Percentiles rank a stretch among this genome's conserved stretches.
Conservation (phyloP, 345 rosid species). For the Euphorbia pulcherrima region DNA sequence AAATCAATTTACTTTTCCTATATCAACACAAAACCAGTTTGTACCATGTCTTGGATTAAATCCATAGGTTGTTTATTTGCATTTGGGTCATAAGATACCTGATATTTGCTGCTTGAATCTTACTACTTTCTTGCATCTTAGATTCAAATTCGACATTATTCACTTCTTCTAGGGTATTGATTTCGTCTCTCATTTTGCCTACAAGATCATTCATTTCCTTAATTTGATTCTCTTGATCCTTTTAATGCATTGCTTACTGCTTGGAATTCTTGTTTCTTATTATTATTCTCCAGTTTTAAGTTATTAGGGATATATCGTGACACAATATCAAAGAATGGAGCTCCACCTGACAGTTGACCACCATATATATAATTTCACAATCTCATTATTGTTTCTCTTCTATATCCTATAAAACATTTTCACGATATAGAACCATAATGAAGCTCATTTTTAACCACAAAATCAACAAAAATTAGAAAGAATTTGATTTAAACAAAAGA, state of each 20-base stretch:
- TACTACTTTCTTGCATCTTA: neutral
- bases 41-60: neutral
- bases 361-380: neutral
- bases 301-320: neutral
- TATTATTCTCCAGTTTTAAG: neutral
- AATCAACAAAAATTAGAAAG: too few species aligned
- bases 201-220: neutral
- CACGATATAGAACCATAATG: too few species aligned
- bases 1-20: too few species aligned
- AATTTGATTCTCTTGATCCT: neutral
- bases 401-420: neutral
- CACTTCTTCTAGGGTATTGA: neutral
- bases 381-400: neutral
- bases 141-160: neutral
- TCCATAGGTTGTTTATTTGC: neutral
- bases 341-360: neutral
- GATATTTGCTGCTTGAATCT: neutral
- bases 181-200: neutral
- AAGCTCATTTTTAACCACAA: too few species aligned
- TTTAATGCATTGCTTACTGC: neutral
- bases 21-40: neutral
- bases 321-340: neutral
- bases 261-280: neutral
- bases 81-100: neutral
- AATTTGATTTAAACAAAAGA: too few species aligned